A percentile compares a stretch with the other conserved stretches of the same genome.
Conservation (phyloP, 2,329 filamentous ascomycete species). For the Eutypella sp. region DNA sequence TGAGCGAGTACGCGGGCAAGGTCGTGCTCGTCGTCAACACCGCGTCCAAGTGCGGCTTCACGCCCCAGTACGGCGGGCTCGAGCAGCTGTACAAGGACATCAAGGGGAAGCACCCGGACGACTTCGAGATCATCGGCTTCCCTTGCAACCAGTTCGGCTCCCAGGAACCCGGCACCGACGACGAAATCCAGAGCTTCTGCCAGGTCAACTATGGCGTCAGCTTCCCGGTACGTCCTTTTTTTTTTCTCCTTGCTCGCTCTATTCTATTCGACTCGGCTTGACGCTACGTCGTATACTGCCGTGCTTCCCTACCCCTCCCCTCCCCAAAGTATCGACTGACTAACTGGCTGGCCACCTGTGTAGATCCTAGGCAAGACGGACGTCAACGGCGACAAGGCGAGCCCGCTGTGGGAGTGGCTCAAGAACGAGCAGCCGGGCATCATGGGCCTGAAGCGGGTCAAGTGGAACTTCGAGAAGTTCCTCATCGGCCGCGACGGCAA, state of each 20-base stretch:
- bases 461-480: slow-evolving; percentile 99
- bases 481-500: slow-evolving; percentile 79
- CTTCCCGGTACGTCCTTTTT: slow-evolving; percentile 53
- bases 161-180: slow-evolving; percentile 82
- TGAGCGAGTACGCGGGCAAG: slow-evolving; percentile 77
- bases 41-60: slow-evolving; percentile 98
- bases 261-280: too few species aligned
- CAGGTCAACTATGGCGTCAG: slow-evolving; percentile 89
- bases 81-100: slow-evolving; percentile 84
- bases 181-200: slow-evolving; percentile 80
- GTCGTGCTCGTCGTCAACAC: slow-evolving; percentile 97
- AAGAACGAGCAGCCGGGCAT: slow-evolving; percentile 72
- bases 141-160: slow-evolving; percentile 96
- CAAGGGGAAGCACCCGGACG: slow-evolving; percentile 61
- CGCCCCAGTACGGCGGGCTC: slow-evolving; percentile 86
- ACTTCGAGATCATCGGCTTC: slow-evolving; percentile 89
- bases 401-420: slow-evolving; percentile 74
- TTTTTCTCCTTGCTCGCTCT: too few species aligned
- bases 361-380: slow-evolving; percentile 80
- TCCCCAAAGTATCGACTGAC: too few species aligned
- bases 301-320: too few species aligned
- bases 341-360: too few species aligned
- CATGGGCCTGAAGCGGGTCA: slow-evolving; percentile 82
- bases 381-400: slow-evolving; percentile 81
- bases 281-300: too few species aligned